phyloP scores from a whole-genome alignment of 768 basidiomycete species.

The Tylopilus subfusipes region DNA sequence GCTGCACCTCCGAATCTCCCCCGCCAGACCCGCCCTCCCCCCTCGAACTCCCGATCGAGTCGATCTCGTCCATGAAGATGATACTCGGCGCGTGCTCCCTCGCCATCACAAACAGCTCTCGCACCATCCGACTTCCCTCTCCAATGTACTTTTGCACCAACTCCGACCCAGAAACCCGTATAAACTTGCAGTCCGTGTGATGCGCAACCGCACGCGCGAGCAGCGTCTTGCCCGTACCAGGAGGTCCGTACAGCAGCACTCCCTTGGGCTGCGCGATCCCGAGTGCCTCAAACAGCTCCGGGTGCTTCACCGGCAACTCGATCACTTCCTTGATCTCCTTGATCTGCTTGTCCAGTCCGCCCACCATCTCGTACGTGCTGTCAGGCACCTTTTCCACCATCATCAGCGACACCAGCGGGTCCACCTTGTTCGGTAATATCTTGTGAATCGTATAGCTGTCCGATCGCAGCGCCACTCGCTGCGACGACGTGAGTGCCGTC shows the following conservation, averaged over 20 bases:
- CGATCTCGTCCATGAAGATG: constrained; percentile 99
- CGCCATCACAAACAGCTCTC: constrained; percentile 98
- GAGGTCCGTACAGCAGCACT: constrained; percentile 92
- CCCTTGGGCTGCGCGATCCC: constrained; percentile 98
- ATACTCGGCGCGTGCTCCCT: constrained; percentile 96
- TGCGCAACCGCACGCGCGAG: constrained; percentile 95
- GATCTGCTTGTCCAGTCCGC: constrained; percentile 95
- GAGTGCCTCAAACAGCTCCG: constrained; percentile 92
- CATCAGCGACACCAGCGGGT: constrained; percentile 97
- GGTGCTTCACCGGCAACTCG: constrained; percentile 95
- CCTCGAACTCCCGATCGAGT: constrained; percentile 91
- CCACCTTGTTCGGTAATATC: constrained; percentile 95
- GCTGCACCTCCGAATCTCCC: constrained; percentile 85
- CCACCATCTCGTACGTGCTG: constrained; percentile 99
- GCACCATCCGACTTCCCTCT: constrained; percentile 94
- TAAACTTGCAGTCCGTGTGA: constrained; percentile 97
- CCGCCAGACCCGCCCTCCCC: constrained; percentile 77
- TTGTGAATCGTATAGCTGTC: constrained; percentile 97
- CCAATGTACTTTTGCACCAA: constrained; percentile 98
- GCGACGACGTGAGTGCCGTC: constrained; percentile 70
- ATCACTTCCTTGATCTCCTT: constrained; percentile 99
- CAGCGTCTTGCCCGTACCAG: constrained; percentile 95
- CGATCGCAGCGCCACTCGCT: constrained; percentile 93
- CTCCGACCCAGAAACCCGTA: constrained; percentile 90
- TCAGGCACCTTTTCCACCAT: constrained; percentile 99